Conservation (phyloP, 2,329 filamentous ascomycete genomes). For the Cladosporium sp. region DNA sequence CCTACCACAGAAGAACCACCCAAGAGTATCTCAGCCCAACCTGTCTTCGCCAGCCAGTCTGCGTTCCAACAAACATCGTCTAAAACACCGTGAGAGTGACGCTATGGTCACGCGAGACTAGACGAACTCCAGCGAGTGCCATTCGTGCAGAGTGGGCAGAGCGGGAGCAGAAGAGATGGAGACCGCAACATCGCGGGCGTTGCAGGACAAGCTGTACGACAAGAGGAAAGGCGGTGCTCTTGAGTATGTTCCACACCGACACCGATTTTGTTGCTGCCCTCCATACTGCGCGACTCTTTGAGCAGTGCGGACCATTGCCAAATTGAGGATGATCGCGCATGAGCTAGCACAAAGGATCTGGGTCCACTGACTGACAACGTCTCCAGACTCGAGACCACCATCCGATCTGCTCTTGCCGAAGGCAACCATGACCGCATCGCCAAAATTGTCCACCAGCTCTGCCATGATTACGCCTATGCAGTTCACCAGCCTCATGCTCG, state of each 20-base stretch:
- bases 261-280: no score
- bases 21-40: no score
- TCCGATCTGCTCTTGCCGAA: conserved; percentile 71
- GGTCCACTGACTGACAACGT: not conserved
- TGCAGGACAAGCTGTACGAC: conserved; percentile 98
- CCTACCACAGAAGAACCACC: no score
- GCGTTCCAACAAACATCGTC: no score
- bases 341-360: not conserved
- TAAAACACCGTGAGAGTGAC: not conserved
- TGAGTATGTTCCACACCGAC: conserved; percentile 58
- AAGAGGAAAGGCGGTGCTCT: conserved; percentile 94
- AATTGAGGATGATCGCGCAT: no score
- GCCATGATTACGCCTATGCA: conserved; percentile 95
- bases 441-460: conserved; percentile 89
- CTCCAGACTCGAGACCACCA: conserved; percentile 75
- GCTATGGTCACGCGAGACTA: conserved; percentile 8
- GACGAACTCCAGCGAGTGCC: conserved; percentile 5
- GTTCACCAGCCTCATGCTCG: conserved; percentile 94
- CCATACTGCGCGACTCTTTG: no score
- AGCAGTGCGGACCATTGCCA: no score
- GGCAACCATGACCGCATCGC: conserved; percentile 76
- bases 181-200: conserved; percentile 74
- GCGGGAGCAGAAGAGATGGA: conserved; percentile 57
- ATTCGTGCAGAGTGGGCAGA: conserved; percentile 1
- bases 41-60: no score